phyloP scores from a whole-genome alignment of 176 grass and related monocot genomes.

The Aegilops bicornis region DNA sequence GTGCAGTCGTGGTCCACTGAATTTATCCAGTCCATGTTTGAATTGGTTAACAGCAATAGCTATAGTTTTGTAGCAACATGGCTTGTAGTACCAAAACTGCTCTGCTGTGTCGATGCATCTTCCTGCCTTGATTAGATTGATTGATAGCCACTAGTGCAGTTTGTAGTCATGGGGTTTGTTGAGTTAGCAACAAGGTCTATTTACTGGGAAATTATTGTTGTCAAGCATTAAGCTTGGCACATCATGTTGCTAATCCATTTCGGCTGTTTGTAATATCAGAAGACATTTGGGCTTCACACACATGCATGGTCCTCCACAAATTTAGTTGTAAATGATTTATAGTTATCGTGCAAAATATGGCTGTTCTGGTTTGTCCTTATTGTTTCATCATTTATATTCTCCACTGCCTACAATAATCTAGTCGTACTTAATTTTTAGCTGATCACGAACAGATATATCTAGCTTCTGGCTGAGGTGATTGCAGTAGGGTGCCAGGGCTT shows the following conservation, averaged over 20 bases:
- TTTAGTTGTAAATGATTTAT: neutral
- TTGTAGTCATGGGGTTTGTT: neutral
- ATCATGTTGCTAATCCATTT: constrained; percentile 5
- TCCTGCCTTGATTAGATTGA: constrained; percentile 22
- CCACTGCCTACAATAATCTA: neutral
- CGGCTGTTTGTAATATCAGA: neutral
- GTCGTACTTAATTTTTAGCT: neutral
- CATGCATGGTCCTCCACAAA: neutral
- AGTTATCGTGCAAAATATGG: neutral
- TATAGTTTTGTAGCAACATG: neutral
- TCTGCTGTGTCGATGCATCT: neutral
- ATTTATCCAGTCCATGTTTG: constrained; percentile 1
- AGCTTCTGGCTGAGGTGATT: neutral
- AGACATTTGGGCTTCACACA: neutral
- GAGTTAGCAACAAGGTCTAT: constrained; percentile 8
- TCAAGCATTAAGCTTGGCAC: neutral
- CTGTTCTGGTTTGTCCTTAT: neutral
- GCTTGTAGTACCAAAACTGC: neutral
- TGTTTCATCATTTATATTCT: constrained; percentile 17
- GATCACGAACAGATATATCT: neutral
- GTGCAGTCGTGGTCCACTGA: constrained; percentile 1
- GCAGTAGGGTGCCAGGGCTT: neutral
- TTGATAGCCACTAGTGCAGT: neutral
- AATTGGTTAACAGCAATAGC: constrained; percentile 21
- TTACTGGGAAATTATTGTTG: neutral